Evolutionary conservation across 805 yeast genomes (phyloP), one percentile per base, ranked within the genome.

Genomic region (Sugiyamaella smithiae): DNA sequence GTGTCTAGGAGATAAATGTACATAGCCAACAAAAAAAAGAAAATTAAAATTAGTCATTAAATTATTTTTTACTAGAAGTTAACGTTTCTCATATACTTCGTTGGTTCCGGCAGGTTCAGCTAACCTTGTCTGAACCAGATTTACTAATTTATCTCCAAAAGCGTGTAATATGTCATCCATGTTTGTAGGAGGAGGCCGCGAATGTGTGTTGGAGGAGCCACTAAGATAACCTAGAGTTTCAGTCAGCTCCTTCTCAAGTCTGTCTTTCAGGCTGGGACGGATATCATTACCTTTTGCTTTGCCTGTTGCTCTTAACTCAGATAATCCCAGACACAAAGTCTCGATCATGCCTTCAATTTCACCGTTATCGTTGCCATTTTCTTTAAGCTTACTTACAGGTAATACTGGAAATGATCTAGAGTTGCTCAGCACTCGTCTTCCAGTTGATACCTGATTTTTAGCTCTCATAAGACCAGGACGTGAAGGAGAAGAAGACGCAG

Each of bases 81-180:
- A n/a, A n/a, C n/a, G n/a, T n/a, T n/a, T n/a, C 7, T 4, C 33
- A n/a, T n/a, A 29, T 29, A 29, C 7, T 29, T 29, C 33, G 33
- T 29, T n/a, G n/a, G n/a, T n/a, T n/a, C n/a, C n/a, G n/a, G n/a
- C n/a, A n/a, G n/a, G n/a, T n/a, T n/a, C n/a, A n/a, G n/a, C n/a
- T 5, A 45, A n/a, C 16, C 29, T 45, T 12, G 14, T 45, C 7
- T 48, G 40, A 12, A 55, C 55, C 17, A 56, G 33, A 11, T 42
- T n/a, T 11, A 55, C 28, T 11, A 56, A 44, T 42, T 43, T 35
- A 29, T 53, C 49, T 22, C 59, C 55, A 32, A 76, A 57, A 25
- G 40, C 36, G 35, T 57, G 54, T 17, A 57, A 37, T 41, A 57
- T 23, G 11, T 56, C 55, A 14, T 57, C 53, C 40, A 49, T 43